Conservation (phyloP, 148 eudicot genomes). For the Rhododendron kiyosumense region DNA sequence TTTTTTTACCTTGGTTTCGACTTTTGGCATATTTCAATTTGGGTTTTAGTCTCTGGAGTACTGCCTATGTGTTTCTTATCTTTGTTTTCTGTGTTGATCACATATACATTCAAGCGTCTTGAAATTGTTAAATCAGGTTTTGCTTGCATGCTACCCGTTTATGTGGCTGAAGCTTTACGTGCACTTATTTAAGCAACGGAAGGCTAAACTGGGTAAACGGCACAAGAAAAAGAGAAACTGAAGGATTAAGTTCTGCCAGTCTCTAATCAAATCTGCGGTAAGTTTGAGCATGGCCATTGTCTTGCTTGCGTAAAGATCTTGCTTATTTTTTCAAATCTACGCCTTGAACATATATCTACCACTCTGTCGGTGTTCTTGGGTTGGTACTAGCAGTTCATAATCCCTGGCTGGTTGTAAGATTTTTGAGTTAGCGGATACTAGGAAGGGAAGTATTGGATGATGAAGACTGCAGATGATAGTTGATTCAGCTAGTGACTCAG, state of each 20-base stretch:
- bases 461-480: background rate
- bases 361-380: background rate
- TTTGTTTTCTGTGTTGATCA: background rate
- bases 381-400: background rate
- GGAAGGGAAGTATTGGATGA: background rate
- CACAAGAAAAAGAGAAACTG: conserved; percentile 48
- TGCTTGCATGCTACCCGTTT: conserved; percentile 72
- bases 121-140: conserved; percentile 31
- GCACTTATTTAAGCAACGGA: conserved; percentile 74
- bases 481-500: background rate
- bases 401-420: background rate
- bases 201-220: conserved; percentile 51
- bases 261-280: background rate
- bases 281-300: background rate
- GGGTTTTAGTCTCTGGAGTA: background rate
- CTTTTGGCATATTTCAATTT: background rate
- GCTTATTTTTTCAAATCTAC: background rate
- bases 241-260: conserved; percentile 17
- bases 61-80: background rate
- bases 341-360: background rate
- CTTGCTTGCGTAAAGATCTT: background rate
- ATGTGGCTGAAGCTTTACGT: conserved; percentile 75
- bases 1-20: background rate
- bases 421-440: background rate
- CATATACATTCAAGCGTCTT: background rate